These are phyloP conservation scores for Heracleum sosnowskyi DNA, from an alignment of 129 eudicot species.

Conservation along the genomic window DNA sequence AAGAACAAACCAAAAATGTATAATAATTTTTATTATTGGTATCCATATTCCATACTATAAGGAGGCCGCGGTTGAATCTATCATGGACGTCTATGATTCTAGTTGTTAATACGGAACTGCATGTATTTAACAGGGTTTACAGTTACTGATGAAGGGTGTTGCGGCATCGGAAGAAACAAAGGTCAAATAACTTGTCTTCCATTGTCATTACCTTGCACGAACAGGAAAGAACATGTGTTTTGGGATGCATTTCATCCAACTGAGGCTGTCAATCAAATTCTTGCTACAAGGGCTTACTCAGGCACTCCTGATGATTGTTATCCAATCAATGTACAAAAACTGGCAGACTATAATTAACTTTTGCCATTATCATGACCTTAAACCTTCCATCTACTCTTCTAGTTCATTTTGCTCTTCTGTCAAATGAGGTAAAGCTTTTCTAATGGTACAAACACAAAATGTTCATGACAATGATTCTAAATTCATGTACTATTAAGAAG, in stretches of 20 bases:
- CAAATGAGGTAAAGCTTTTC: too few relatives aligned
- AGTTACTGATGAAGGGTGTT: constrained; percentile 52
- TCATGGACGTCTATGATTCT: too few relatives aligned
- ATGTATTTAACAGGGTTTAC: constrained; percentile 45
- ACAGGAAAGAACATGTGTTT: constrained; percentile 58
- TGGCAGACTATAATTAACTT: constrained; percentile 22
- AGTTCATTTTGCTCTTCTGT: too few relatives aligned
- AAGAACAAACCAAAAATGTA: background rate
- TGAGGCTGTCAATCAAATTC: constrained; percentile 42
- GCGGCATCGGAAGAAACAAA: constrained; percentile 69
- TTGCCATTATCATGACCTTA: background rate
- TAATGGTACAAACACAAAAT: too few relatives aligned
- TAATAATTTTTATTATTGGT: too few relatives aligned
- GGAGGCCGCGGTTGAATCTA: too few relatives aligned
- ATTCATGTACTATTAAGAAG: too few relatives aligned
- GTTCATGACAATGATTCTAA: too few relatives aligned
- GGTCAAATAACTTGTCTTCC: constrained; percentile 74
- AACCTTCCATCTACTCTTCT: too few relatives aligned
- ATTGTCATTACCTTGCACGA: constrained; percentile 41
- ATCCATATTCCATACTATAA: too few relatives aligned
- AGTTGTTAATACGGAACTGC: background rate
- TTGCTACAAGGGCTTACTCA: constrained; percentile 40
- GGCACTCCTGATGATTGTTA: constrained; percentile 38
- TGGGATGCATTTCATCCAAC: constrained; percentile 96
- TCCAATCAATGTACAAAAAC: constrained; percentile 49